A percentile compares a stretch with the other conserved stretches of the same genome.
These are phyloP conservation scores for Ehretia macrophylla DNA, from an alignment of 257 asterid species.

Conservation along the genomic window DNA sequence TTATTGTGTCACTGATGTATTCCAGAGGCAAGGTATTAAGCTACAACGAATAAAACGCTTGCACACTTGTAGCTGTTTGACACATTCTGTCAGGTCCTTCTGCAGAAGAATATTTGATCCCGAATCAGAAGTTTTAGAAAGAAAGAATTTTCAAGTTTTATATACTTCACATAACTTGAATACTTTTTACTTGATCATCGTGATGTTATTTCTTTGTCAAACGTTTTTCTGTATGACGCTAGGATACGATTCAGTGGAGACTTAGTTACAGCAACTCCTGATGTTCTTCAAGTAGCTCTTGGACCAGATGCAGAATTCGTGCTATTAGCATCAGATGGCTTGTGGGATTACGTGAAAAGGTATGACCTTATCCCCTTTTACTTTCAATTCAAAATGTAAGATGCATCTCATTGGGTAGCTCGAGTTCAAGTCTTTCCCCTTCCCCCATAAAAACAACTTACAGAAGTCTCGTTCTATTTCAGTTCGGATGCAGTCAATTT, in stretches of 20 bases:
- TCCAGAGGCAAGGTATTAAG: no score
- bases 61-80: not conserved
- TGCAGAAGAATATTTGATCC: not conserved
- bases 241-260: slow-evolving; percentile 67
- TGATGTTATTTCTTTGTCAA: slow-evolving; percentile 2
- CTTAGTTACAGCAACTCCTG: slow-evolving; percentile 75
- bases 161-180: not conserved
- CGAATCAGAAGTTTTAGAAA: not conserved
- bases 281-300: slow-evolving; percentile 64
- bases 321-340: slow-evolving; percentile 87
- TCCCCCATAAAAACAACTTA: not conserved
- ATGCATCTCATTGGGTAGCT: no score
- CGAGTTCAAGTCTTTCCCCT: no score
- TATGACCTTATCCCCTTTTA: slow-evolving; percentile 5
- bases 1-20: no score
- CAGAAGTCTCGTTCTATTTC: slow-evolving; percentile 18
- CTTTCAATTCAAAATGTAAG: not conserved
- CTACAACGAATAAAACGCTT: no score
- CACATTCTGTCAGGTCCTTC: not conserved
- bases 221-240: slow-evolving; percentile 18
- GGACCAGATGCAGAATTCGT: slow-evolving; percentile 76
- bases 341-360: slow-evolving; percentile 95
- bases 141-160: not conserved
- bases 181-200: not conserved
- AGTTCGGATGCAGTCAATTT: slow-evolving; percentile 66